Base-by-base conservation (phyloP, 2,329 filamentous ascomycete species). In the Periconia macrospinosa region DNA sequence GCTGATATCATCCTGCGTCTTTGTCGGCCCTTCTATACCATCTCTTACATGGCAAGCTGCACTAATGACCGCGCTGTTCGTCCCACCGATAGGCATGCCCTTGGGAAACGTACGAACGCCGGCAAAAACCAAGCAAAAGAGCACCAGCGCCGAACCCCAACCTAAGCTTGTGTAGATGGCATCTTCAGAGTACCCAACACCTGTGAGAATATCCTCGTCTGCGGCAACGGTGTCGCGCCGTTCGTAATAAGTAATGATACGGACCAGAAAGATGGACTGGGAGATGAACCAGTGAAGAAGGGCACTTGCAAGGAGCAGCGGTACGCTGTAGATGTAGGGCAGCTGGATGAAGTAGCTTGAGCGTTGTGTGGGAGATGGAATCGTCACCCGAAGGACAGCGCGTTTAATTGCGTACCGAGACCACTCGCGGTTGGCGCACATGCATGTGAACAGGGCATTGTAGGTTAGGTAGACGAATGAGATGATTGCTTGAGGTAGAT, bases 1-100 rank as follows among this genome's bases (percentile, higher is more conserved):
- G 11, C 33, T 42, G 14, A 30, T 23, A 14, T 51, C 37, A 10
- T 51, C 45, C 14, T 54, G 40, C 13, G n/a, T n/a, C n/a, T n/a
- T n/a, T n/a, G n/a, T n/a, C n/a, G n/a, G n/a, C n/a, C 11, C 35
- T 30, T 42, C 15, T 30, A 10, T 17, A 11, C 18, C 37, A 17
- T 42, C 5, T 42, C 2, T 47, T 41, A 37, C 18, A 56, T 65
- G 62, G 40, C 60, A 63, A 2, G 59, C 60, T 1, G 62, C 59
- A 17, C 49, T 48, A n/a, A 63, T 65, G 6, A 56, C 59, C 19
- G 52, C 44, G 50, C 61, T 92, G 20, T 86, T 88, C 75, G 78
- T 92, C 58, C 89, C 87, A 20, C 89, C 92, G 79, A 92, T 91
- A 73, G 90, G 90, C 56, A 91, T 92, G 57, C 80, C 92, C n/a